Conservation (phyloP, 768 basidiomycete species). For the Macrolepiota fuliginosa region DNA sequence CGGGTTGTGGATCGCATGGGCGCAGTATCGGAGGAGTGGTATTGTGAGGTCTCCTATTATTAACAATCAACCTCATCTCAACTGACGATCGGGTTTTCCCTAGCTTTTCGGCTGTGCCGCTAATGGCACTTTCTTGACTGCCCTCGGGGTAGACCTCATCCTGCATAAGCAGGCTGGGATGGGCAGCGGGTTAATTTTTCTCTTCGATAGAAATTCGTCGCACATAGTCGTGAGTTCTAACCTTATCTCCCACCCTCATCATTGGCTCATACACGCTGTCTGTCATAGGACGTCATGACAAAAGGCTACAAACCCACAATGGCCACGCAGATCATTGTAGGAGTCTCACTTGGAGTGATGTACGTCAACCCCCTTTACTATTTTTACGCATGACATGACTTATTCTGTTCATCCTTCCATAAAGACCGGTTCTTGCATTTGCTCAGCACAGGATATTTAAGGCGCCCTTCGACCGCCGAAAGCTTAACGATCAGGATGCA, state of each 20-base stretch:
- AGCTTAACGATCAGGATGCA: not conserved
- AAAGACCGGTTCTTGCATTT: conserved; percentile 51
- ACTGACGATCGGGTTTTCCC: not conserved
- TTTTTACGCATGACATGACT: not conserved
- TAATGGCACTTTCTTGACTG: conserved; percentile 57
- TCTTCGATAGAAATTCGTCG: conserved; percentile 60
- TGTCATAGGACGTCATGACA: conserved; percentile 42
- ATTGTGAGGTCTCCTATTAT: conserved; percentile 39
- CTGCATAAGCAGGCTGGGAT: conserved; percentile 59
- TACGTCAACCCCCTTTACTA: conserved; percentile 31
- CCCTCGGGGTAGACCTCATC: conserved; percentile 54
- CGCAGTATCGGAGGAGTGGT: conserved; percentile 38
- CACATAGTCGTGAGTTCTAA: conserved; percentile 47
- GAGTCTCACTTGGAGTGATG: conserved; percentile 53
- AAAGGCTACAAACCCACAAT: conserved; percentile 50
- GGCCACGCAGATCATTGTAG: conserved; percentile 48
- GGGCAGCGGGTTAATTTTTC: conserved; percentile 59
- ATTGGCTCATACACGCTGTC: not conserved
- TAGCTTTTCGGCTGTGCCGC: conserved; percentile 52
- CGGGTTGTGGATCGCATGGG: conserved; percentile 38
- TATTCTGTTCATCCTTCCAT: not conserved
- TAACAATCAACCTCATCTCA: not conserved
- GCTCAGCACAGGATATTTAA: conserved; percentile 53
- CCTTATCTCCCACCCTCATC: not conserved
- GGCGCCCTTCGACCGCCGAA: conserved; percentile 42